phyloP scores from a whole-genome alignment of 495 filamentous ascomycete genomes.

The Cetradonia linearis region DNA sequence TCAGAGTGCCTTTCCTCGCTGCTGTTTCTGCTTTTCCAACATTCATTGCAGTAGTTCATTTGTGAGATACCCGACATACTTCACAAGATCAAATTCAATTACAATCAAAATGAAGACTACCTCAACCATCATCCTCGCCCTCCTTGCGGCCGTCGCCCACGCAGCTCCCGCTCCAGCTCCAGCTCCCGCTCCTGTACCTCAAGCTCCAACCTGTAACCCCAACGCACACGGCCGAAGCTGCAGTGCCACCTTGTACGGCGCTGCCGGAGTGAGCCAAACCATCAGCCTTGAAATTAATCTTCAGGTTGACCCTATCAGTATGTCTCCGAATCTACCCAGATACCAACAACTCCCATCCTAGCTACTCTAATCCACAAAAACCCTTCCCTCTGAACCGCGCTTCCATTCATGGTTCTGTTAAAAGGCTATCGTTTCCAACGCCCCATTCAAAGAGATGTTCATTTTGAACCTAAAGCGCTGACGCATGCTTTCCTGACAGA shows the following conservation, averaged over 20 bases:
- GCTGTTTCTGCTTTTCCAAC: not conserved
- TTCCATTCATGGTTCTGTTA: not conserved
- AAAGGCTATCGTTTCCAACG: too few species aligned
- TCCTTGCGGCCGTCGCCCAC: constrained; percentile 3
- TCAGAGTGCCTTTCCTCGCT: not conserved
- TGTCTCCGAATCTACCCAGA: not conserved
- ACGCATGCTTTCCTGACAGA: too few species aligned
- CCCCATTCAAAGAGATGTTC: too few species aligned
- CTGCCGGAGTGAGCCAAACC: not conserved
- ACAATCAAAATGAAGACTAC: constrained; percentile 3
- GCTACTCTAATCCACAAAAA: not conserved
- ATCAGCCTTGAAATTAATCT: not conserved
- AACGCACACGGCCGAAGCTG: not conserved
- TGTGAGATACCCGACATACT: not conserved
- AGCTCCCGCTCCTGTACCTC: not conserved
- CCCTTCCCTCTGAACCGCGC: not conserved
- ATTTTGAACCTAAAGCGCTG: too few species aligned
- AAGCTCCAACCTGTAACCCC: not conserved
- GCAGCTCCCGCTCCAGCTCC: constrained; percentile 2
- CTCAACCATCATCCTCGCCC: not conserved
- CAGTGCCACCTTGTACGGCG: constrained; percentile 1
- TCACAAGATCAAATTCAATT: not conserved
- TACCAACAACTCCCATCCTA: not conserved
- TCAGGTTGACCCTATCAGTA: not conserved
- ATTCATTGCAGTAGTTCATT: not conserved